Evolutionary conservation across 176 grass and related monocot genomes (phyloP).

Genomic region (Aegilops sharonensis): DNA sequence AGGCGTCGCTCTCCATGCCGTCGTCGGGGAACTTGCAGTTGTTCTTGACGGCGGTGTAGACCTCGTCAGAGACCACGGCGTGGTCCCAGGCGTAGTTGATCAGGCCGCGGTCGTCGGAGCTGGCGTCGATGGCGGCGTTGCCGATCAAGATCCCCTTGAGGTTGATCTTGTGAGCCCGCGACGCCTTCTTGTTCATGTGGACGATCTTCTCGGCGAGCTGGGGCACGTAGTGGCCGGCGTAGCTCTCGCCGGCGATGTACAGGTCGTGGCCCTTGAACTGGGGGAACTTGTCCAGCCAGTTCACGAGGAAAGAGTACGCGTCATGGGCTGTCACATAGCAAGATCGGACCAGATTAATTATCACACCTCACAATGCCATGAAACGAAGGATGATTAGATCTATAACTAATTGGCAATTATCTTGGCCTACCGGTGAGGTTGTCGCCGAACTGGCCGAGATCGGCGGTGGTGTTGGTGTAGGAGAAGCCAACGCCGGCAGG

Average conservation of each 20-base stretch:
- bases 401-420: not conserved
- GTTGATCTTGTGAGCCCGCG: constrained; percentile 50
- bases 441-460: constrained; percentile 62
- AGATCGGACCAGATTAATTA: not conserved
- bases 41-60: constrained; percentile 51
- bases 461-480: constrained; percentile 78
- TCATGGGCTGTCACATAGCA: constrained; percentile 50
- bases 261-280: constrained; percentile 79
- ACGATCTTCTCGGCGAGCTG: constrained; percentile 75
- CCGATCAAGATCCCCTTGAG: constrained; percentile 96
- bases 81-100: constrained; percentile 86
- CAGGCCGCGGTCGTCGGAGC: constrained; percentile 67
- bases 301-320: constrained; percentile 70
- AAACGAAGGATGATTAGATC: not conserved
- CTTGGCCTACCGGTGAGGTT: constrained; percentile 54
- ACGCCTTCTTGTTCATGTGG: constrained; percentile 46
- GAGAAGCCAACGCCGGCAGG: constrained; percentile 88
- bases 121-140: constrained; percentile 70
- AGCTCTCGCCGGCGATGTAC: constrained; percentile 85
- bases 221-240: constrained; percentile 84
- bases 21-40: constrained; percentile 58
- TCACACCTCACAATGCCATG: not conserved
- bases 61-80: constrained; percentile 71
- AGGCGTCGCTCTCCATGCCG: constrained; percentile 12
- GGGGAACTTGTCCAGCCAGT: constrained; percentile 88